Base-by-base conservation (phyloP, 2,329 filamentous ascomycete species). In the Penicillium rolfsii region DNA sequence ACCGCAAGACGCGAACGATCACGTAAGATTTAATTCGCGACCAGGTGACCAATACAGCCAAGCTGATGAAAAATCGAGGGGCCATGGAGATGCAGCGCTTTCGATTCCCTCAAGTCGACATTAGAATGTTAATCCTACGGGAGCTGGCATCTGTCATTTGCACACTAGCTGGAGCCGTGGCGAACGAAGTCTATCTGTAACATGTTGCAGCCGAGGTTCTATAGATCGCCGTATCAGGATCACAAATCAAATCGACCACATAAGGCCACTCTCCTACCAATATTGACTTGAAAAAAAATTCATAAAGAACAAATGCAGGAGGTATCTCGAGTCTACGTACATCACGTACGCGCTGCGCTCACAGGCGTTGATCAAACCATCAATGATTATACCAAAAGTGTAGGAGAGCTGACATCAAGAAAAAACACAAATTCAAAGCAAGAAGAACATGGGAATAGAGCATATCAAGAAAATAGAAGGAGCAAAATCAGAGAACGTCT, bases 401-500 rank as follows among this genome's bases (percentile, higher is more conserved):
- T n/a, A 38, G 38, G 26, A 36, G 55, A 48, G 38, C 48, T 45
- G 55, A 28, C 48, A 58, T 30, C 48, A 58, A 52, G 38, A 41
- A 30, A 36, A 28, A 30, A 12, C 7, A 35, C 14, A 22, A 38
- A 30, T n/a, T n/a, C 30, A 52, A 40, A 28, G 24, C 36, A 16
- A 52, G 26, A 22, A 52, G 33, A 16, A 52, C 28, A 46, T 38
- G 48, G 38, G 48, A 28, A 45, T 41, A 50, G 50, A 35, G 40
- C 22, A 33, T 43, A 45, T 57, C 36, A 57, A 38, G 26, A 6
- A 58, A 58, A 33, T 52, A 40, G 35, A 55, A 55, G 41, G 54
- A 61, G 57, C 30, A 5, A 57, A 59, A 60, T 60, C 58, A 65
- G 52, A 60, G 52, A 57, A 16, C 46, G 58, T 61, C 54, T 61